phyloP scores from a whole-genome alignment of 805 yeast species.

The Cyberlindnera americana region DNA sequence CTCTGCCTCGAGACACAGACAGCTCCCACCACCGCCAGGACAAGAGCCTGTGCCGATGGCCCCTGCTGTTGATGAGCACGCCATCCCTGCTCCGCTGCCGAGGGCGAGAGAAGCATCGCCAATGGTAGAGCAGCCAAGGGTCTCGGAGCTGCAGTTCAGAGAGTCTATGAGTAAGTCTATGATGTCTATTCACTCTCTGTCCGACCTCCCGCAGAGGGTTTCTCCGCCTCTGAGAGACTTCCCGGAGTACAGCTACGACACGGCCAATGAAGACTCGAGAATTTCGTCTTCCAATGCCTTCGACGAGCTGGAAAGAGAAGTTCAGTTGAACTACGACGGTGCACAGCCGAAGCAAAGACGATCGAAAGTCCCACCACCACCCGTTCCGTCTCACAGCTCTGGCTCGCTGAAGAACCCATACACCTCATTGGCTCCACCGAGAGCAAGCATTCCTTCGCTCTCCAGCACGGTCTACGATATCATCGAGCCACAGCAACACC shows the following conservation, averaged over 20 bases:
- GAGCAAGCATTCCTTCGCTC: conserved; percentile 12
- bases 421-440: conserved; percentile 14
- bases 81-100: conserved; percentile 25
- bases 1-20: conserved; percentile 18
- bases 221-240: conserved; percentile 3
- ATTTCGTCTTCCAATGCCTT: conserved; percentile 23
- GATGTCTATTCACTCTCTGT: conserved; percentile 21
- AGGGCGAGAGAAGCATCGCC: conserved; percentile 8
- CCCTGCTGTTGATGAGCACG: conserved; percentile 1
- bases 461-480: conserved; percentile 19
- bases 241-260: too few relatives aligned
- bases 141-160: too few relatives aligned
- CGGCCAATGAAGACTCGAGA: too few relatives aligned
- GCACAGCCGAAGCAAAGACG: conserved; percentile 3
- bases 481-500: conserved; percentile 21
- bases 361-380: conserved; percentile 21
- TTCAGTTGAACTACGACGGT: conserved; percentile 27
- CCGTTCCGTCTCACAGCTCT: conserved; percentile 27
- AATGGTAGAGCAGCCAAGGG: not conserved
- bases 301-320: conserved; percentile 33
- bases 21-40: conserved; percentile 30
- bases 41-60: conserved; percentile 3
- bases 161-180: conserved; percentile 10
- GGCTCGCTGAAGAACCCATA: conserved; percentile 14
- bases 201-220: conserved; percentile 24